Evolutionary conservation across 2,329 filamentous ascomycete genomes (phyloP), one percentile per base, ranked within the genome.

Genomic region (Colletotrichum endophyticum): DNA sequence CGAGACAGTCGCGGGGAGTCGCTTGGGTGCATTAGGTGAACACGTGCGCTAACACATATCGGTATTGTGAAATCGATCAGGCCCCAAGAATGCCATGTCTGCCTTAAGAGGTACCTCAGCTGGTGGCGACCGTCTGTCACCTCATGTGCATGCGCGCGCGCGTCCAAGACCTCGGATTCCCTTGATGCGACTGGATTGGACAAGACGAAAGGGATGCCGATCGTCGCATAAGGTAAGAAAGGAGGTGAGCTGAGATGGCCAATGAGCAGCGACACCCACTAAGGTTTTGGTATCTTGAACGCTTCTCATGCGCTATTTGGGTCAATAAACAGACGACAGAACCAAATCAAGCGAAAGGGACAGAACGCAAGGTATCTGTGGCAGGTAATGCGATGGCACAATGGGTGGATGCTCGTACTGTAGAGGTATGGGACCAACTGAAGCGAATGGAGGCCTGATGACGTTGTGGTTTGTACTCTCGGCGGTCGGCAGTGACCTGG

Each of bases 381-480:
- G 44, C 25, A 15, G n/a, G 15, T 8, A 49, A 71, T 30, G 19
- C 39, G 44, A 75, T 19, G 39, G 36, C 36, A 39, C 36, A 44
- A 11, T 3, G 44, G 44, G 44, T 53, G 44, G 44, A 53, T 53
- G 44, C 36, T 39, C 5, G 36, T 22, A 25, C 44, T 53, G n/a
- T 4, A 39, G 36, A 9, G 36, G 15, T 19, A 53, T 22, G 44
- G n/a, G n/a, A 53, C 44, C 44, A 53, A 49, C 44, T 49, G n/a
- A 53, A 22, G 44, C 44, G 44, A 53, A 53, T 22, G 44, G 44
- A 5, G 44, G 73, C 62, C 30, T 49, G 59, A 76, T 76, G 74
- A 76, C 70, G 74, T 76, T 76, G 61, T 53, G 53, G 62, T 61
- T 63, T 67, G 32, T 56, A 39, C 39, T 73, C 57, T 67, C 53